These are phyloP conservation scores for Alternaria sp. DNA, from an alignment of 2,329 filamentous ascomycete genomes.

Conservation along the genomic window DNA sequence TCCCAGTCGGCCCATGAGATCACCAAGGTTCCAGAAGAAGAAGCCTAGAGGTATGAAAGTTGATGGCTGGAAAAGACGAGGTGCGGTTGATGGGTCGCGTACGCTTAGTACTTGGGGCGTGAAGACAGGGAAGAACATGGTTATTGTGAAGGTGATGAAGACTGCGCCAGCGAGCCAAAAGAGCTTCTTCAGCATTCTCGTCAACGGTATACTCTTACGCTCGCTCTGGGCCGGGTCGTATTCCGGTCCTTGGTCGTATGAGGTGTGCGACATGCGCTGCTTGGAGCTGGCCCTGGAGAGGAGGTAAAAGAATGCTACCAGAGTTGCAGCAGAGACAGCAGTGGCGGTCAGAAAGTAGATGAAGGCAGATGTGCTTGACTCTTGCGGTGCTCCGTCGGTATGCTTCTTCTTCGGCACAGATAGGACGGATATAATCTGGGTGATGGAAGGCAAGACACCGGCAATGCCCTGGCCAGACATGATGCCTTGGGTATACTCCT, in stretches of 20 bases:
- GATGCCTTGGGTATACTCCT: slow-evolving; percentile 93
- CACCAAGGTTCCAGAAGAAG: slow-evolving; percentile 91
- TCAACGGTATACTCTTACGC: slow-evolving; percentile 66
- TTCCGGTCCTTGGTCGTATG: slow-evolving; percentile 37
- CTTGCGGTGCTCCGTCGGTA: slow-evolving; percentile 41
- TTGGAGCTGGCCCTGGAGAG: slow-evolving; percentile 61
- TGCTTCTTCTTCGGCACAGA: slow-evolving; percentile 62
- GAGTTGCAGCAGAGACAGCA: slow-evolving; percentile 71
- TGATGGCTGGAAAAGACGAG: slow-evolving; percentile 71
- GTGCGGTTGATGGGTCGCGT: slow-evolving; percentile 54
- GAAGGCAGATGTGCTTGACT: slow-evolving; percentile 76
- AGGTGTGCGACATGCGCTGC: slow-evolving; percentile 33
- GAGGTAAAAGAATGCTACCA: slow-evolving; percentile 79
- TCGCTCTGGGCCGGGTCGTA: slow-evolving; percentile 25
- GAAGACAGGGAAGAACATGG: slow-evolving; percentile 96
- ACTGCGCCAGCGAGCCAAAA: slow-evolving; percentile 79
- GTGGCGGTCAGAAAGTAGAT: slow-evolving; percentile 92
- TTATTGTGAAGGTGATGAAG: slow-evolving; percentile 80
- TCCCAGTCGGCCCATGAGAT: slow-evolving; percentile 77
- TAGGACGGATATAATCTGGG: slow-evolving; percentile 85
- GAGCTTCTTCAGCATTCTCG: slow-evolving; percentile 76
- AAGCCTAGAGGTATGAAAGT: slow-evolving; percentile 91
- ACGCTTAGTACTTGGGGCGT: slow-evolving; percentile 65
- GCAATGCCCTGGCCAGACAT: slow-evolving; percentile 95
- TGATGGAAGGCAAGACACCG: slow-evolving; percentile 85